Percentiles rank a stretch among this genome's conserved stretches.
Evolutionary conservation across 192 early-diverging fungal genomes (phyloP).

Genomic region (Coemansia sp.): DNA sequence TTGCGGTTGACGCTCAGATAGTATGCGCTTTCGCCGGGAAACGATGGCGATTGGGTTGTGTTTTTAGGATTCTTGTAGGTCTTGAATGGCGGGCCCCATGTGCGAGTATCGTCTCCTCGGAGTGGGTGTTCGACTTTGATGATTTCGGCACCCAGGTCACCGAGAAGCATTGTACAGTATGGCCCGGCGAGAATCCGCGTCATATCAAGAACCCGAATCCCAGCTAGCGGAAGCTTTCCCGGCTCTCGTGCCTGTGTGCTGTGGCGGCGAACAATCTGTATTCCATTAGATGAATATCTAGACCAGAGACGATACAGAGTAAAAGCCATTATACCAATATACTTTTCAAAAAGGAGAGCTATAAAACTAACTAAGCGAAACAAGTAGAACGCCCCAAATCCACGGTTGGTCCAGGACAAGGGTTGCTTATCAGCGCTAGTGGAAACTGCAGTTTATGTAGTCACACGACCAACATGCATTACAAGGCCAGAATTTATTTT

Average conservation of each 20-base stretch:
- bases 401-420: neutral
- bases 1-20: conserved; percentile 92
- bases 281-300: neutral
- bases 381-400: neutral
- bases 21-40: conserved; percentile 75
- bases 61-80: conserved; percentile 4
- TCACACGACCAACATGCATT: neutral
- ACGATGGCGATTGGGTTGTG: conserved; percentile 26
- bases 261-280: neutral
- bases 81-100: conserved; percentile 75
- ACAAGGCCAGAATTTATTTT: neutral
- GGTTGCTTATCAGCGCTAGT: too few species aligned
- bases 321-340: too few species aligned
- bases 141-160: conserved; percentile 83
- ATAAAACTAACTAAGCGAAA: neutral
- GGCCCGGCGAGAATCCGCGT: conserved; percentile 77
- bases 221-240: conserved; percentile 56
- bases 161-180: conserved; percentile 76
- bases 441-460: too few species aligned
- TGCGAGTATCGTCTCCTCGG: conserved; percentile 84
- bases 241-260: neutral
- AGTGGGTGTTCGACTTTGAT: conserved; percentile 88
- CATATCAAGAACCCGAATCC: conserved; percentile 70
- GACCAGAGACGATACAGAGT: too few species aligned
- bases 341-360: neutral